Evolutionary conservation across 257 asterid species (phyloP), one percentile per base, ranked within the genome.

Genomic region (Nyctanthes arbortristis): DNA sequence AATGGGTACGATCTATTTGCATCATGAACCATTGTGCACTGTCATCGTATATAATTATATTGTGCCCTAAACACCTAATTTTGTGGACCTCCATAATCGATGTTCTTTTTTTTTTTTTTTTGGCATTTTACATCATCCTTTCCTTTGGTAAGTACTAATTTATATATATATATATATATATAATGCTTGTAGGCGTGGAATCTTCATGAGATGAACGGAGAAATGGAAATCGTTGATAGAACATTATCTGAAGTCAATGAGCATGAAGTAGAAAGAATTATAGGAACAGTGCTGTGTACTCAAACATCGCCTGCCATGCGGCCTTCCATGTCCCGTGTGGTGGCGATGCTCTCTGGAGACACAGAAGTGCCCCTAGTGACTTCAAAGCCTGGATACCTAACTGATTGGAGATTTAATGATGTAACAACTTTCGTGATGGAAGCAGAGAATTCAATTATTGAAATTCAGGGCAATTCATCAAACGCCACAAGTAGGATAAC

Each of bases 341-440:
- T 85, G 71, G 87, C 88, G 0, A 88, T 88, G 95, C 92, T 88
- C 63, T 60, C 87, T 0, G 95, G 95, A 18, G 92, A 88, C 55
- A 56, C 75, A 0, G 90, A 82, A 75, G 87, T 86, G 56, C 28
- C 86, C 1, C 5, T 81, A 1, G 87, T 83, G 2, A 63, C 87
- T 34, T 56, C 89, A 24, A 78, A 69, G 57, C 92, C 94, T 0
- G 81, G 90, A 4, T 87, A 85, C 74, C 72, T 82, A 12, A 87
- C 87, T 0, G 96, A 84, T 54, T 80, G 88, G 89, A 76, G 73
- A 32, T 85, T 87, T 24, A 69, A 63, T 1, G 85, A 85, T 58
- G 16, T 74, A 0, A 78, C 85, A 0, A 80, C 80, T 27, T 79
- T 71, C 40, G 69, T 69, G 49, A 63, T 52, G 0, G 36, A 70